Conservation (phyloP, 106 monocot species). For the Vanilla planifolia region DNA sequence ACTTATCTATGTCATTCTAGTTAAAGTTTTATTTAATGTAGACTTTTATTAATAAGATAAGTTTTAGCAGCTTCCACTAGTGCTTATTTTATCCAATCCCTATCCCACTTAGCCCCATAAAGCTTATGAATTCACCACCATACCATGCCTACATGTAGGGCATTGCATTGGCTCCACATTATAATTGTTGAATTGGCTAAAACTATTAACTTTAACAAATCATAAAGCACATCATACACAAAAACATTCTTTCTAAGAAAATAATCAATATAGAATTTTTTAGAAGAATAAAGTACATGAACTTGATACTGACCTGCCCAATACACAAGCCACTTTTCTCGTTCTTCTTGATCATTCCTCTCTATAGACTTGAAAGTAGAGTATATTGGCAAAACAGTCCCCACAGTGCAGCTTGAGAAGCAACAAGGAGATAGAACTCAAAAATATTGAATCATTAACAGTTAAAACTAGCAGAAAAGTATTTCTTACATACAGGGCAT, state of each 20-base stretch:
- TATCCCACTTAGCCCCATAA: not conserved
- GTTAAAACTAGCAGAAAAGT: not conserved
- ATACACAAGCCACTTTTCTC: slow-evolving; percentile 88
- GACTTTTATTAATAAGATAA: too few relatives aligned
- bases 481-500: not conserved
- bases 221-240: too few relatives aligned
- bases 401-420: slow-evolving; percentile 77
- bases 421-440: not conserved
- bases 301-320: slow-evolving; percentile 76
- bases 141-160: not conserved
- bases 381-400: slow-evolving; percentile 81
- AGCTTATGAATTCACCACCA: too few relatives aligned
- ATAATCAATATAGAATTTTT: not conserved
- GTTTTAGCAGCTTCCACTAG: not conserved
- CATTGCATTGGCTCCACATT: not conserved
- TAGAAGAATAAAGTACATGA: not conserved
- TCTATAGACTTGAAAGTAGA: slow-evolving; percentile 98
- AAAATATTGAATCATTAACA: slow-evolving; percentile 1
- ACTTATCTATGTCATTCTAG: too few relatives aligned
- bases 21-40: too few relatives aligned
- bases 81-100: not conserved
- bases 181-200: not conserved
- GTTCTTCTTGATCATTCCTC: slow-evolving; percentile 55
- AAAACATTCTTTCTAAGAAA: not conserved
- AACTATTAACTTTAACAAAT: not conserved